A percentile compares a stretch with the other conserved stretches of the same genome.
phyloP scores from a whole-genome alignment of 495 filamentous ascomycete species.

The Glutinoglossum americanum region DNA sequence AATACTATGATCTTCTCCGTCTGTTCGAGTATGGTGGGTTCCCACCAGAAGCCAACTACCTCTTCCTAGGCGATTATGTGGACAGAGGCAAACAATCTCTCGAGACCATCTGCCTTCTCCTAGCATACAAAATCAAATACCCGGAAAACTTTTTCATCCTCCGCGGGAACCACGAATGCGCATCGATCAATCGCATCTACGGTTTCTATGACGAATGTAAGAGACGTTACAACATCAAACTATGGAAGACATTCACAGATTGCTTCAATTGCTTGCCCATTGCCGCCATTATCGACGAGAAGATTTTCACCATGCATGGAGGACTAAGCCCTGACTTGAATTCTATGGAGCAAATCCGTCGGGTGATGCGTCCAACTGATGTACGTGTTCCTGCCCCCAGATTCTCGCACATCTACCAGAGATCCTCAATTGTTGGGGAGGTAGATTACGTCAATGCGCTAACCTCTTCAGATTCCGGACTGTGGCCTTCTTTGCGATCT shows the following conservation, averaged over 20 bases:
- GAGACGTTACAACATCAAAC: slow-evolving; percentile 97
- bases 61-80: slow-evolving; percentile 97
- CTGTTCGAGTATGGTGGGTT: slow-evolving; percentile 98
- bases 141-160: slow-evolving; percentile 99
- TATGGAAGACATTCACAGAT: slow-evolving; percentile 99
- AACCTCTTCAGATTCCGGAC: slow-evolving; percentile 69
- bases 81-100: slow-evolving; percentile 98
- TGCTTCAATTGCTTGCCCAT: slow-evolving; percentile 99
- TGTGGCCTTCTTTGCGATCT: slow-evolving; percentile 95
- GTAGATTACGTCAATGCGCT: slow-evolving; percentile 20
- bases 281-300: slow-evolving; percentile 99
- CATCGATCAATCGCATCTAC: slow-evolving; percentile 99
- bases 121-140: slow-evolving; percentile 99
- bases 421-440: slow-evolving; percentile 12
- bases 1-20: slow-evolving; percentile 95
- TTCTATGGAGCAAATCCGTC: slow-evolving; percentile 98
- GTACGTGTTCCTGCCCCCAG: slow-evolving; percentile 28
- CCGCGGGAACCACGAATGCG: slow-evolving; percentile 96
- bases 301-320: slow-evolving; percentile 99
- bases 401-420: slow-evolving; percentile 17
- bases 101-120: slow-evolving; percentile 93
- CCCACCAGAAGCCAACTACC: slow-evolving; percentile 96
- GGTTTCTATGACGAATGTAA: slow-evolving; percentile 99
- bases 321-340: slow-evolving; percentile 93
- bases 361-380: slow-evolving; percentile 97